phyloP scores from a whole-genome alignment of 1,139 yeast species.

The Taphrina pruni region DNA sequence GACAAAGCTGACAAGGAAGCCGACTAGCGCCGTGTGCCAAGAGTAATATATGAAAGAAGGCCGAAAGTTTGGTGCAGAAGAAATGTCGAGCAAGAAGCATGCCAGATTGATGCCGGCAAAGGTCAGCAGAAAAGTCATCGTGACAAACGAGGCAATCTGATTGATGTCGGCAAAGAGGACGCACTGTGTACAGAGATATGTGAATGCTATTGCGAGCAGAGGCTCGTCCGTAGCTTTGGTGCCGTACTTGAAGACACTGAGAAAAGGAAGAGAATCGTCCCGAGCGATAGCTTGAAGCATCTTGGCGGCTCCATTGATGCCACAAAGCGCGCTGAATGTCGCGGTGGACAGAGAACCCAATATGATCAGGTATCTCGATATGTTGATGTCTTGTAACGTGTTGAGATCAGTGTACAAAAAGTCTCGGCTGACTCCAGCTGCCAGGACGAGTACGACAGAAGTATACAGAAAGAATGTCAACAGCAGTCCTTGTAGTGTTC shows the following conservation, averaged over 20 bases:
- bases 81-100: constrained; percentile 81
- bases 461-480: constrained; percentile 77
- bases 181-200: constrained; percentile 82
- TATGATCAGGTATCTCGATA: constrained; percentile 73
- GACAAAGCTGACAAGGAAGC: constrained; percentile 68
- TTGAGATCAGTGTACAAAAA: constrained; percentile 77
- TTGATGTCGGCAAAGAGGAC: constrained; percentile 88
- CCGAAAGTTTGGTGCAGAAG: constrained; percentile 94
- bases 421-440: constrained; percentile 77
- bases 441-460: constrained; percentile 77
- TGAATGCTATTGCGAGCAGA: constrained; percentile 66
- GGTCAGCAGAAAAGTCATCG: constrained; percentile 96
- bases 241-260: constrained; percentile 63
- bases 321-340: constrained; percentile 88
- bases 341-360: constrained; percentile 90
- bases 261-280: constrained; percentile 81
- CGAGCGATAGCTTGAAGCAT: constrained; percentile 88
- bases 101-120: constrained; percentile 92
- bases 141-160: constrained; percentile 90
- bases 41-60: constrained; percentile 91
- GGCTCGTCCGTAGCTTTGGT: constrained; percentile 59
- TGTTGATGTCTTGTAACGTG: constrained; percentile 78
- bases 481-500: constrained; percentile 80
- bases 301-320: constrained; percentile 92
- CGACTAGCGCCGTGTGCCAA: constrained; percentile 77